Evolutionary conservation across 108 stramenopile species (phyloP).

Genomic region (Asterionellopsis glacialis): DNA sequence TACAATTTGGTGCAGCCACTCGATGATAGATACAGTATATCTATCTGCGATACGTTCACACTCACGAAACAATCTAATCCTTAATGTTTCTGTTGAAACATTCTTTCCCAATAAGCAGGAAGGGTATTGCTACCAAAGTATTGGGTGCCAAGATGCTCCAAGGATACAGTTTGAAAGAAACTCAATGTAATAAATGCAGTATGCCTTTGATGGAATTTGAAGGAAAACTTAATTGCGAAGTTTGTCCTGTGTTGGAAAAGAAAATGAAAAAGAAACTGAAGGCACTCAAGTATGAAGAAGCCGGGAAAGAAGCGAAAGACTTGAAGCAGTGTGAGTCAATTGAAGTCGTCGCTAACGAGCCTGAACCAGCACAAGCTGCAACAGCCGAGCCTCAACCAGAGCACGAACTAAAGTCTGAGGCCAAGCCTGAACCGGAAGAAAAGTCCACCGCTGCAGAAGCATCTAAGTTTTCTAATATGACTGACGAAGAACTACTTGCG

Average conservation of each 20-base stretch:
- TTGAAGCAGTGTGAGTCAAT: background rate
- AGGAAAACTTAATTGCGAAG: constrained; percentile 32
- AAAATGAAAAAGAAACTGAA: constrained; percentile 35
- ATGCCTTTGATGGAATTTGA: constrained; percentile 50
- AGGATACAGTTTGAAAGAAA: constrained; percentile 39
- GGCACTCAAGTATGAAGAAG: constrained; percentile 14
- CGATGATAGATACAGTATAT: too few relatives aligned
- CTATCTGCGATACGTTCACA: too few relatives aligned
- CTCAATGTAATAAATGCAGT: constrained; percentile 33
- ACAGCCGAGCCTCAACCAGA: too few relatives aligned
- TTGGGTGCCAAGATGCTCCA: constrained; percentile 53
- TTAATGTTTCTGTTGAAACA: too few relatives aligned
- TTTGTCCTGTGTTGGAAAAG: constrained; percentile 40
- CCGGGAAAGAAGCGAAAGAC: constrained; percentile 9
- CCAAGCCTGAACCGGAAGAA: constrained; percentile 5
- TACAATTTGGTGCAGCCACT: too few relatives aligned
- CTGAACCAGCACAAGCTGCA: too few relatives aligned
- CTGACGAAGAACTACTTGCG: too few relatives aligned
- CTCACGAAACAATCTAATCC: too few relatives aligned
- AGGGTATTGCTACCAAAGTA: constrained; percentile 54
- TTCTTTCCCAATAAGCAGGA: constrained; percentile 14
- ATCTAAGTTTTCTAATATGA: too few relatives aligned
- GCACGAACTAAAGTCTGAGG: constrained; percentile 1
- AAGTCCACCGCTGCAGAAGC: constrained; percentile 7
- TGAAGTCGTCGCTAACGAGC: too few relatives aligned